Evolutionary conservation across 2,329 filamentous ascomycete species (phyloP).

Genomic region (Ophiocordyceps sinensis): DNA sequence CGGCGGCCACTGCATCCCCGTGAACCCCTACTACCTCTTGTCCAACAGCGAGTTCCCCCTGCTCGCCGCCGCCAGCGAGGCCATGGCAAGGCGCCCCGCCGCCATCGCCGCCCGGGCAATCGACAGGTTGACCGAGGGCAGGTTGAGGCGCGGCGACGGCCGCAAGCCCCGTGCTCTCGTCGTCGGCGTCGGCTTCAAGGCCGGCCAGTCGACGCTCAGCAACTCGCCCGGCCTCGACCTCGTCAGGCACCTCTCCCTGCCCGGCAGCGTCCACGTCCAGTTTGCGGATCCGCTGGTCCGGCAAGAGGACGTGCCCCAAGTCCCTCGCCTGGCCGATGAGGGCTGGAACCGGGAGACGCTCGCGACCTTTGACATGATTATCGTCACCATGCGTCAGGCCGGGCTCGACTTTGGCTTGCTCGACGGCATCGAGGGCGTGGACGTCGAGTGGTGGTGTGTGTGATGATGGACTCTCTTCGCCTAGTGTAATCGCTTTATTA

Average conservation of each 20-base stretch:
- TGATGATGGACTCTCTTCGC: no score
- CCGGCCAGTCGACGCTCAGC: not conserved
- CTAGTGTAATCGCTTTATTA: no score
- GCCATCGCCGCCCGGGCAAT: not conserved
- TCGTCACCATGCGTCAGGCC: conserved; percentile 27
- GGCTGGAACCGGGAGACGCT: conserved; percentile 23
- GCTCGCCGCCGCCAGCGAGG: not conserved
- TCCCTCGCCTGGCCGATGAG: conserved; percentile 19
- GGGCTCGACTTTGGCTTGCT: conserved; percentile 26
- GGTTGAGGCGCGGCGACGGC: not conserved
- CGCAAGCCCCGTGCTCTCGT: not conserved
- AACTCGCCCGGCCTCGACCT: not conserved
- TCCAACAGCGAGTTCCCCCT: not conserved
- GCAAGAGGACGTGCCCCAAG: conserved; percentile 24
- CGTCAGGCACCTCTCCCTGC: conserved; percentile 17
- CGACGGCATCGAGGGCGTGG: conserved; percentile 16
- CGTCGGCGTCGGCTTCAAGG: not conserved
- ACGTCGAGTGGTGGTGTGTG: conserved; percentile 24
- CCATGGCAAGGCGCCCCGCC: not conserved
- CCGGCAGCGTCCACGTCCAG: conserved; percentile 19
- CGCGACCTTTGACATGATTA: conserved; percentile 25
- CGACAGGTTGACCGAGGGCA: not conserved
- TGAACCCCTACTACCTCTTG: not conserved
- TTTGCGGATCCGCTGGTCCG: conserved; percentile 30
- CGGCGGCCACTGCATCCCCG: not conserved